Evolutionary conservation across 2,329 filamentous ascomycete genomes (phyloP).

Genomic region (Seiridium cupressi): DNA sequence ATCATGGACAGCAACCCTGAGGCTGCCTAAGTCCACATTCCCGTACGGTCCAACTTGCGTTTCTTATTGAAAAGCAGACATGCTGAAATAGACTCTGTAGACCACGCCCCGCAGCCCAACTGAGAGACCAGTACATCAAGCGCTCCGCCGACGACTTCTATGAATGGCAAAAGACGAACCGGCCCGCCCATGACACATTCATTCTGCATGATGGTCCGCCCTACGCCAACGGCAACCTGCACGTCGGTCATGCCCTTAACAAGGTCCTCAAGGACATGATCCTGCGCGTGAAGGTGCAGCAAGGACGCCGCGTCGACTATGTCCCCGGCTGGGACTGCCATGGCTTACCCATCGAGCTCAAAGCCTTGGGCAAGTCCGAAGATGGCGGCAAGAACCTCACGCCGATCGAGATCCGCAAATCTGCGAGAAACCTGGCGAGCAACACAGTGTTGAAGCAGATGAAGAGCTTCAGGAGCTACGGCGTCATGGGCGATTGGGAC

Average conservation of each 20-base stretch:
- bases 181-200: constrained; percentile 61
- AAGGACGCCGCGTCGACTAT: constrained; percentile 75
- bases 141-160: constrained; percentile 87
- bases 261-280: constrained; percentile 97
- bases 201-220: constrained; percentile 93
- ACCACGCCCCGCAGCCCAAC: constrained; percentile 48
- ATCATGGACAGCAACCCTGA: constrained; percentile 71
- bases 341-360: constrained; percentile 94
- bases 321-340: constrained; percentile 97
- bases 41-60: constrained; percentile 46
- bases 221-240: constrained; percentile 90
- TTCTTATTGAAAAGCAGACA: not conserved
- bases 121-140: constrained; percentile 61
- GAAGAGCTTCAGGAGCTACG: constrained; percentile 70
- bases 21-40: constrained; percentile 72
- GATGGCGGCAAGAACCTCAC: constrained; percentile 38
- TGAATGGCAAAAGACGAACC: constrained; percentile 70
- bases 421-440: constrained; percentile 64
- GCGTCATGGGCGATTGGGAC: constrained; percentile 80
- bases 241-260: constrained; percentile 93
- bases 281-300: constrained; percentile 74
- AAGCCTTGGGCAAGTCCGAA: constrained; percentile 65
- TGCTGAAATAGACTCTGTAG: constrained; percentile 32
- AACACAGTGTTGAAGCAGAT: constrained; percentile 72
- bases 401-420: constrained; percentile 59